Conservation (phyloP, 371 early-diverging fungal species). For the Mortierella sp. region DNA sequence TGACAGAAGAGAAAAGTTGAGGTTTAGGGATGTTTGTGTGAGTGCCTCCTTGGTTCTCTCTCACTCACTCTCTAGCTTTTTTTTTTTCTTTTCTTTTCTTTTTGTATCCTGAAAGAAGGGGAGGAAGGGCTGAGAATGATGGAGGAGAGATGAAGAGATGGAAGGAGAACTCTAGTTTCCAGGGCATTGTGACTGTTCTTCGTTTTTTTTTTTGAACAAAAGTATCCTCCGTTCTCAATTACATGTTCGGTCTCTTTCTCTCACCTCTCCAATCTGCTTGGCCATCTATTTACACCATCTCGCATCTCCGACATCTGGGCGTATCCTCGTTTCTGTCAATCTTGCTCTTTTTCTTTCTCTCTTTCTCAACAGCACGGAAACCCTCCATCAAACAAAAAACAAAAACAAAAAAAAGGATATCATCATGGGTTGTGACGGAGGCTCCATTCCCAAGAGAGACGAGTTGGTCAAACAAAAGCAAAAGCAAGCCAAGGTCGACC, state of each 20-base stretch:
- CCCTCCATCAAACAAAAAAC: background rate
- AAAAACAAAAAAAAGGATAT: conserved; percentile 3
- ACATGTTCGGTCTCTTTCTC: background rate
- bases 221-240: no score
- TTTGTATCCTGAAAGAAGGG: background rate
- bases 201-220: background rate
- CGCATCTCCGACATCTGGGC: no score
- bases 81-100: no score
- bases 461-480: conserved; percentile 94
- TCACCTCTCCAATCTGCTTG: background rate
- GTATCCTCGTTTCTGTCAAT: no score
- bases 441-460: conserved; percentile 92
- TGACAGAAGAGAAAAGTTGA: no score
- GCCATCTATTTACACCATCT: background rate
- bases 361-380: background rate
- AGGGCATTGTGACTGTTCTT: background rate
- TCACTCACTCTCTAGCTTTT: no score
- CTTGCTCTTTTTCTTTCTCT: background rate
- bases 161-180: no score
- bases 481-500: conserved; percentile 79
- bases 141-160: no score
- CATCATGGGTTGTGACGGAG: conserved; percentile 95
- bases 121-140: background rate
- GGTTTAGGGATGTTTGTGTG: background rate
- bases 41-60: no score